Evolutionary conservation across 2,329 filamentous ascomycete genomes (phyloP).

Genomic region (Clarireedia paspali): DNA sequence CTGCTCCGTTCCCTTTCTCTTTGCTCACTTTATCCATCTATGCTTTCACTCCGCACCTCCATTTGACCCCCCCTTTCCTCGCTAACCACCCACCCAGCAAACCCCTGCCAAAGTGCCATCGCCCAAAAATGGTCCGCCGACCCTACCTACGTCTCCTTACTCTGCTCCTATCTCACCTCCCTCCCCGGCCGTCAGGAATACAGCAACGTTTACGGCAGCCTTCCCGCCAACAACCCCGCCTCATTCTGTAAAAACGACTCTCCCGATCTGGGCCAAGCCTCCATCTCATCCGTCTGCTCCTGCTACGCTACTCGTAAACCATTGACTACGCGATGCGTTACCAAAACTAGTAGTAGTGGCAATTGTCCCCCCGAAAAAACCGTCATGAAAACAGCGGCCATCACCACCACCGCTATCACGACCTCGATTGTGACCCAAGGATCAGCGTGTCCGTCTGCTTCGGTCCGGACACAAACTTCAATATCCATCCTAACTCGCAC

Average conservation of each 20-base stretch:
- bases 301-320: not conserved
- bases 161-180: no score
- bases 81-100: no score
- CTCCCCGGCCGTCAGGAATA: no score
- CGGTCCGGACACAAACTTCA: no score
- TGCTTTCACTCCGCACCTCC: no score
- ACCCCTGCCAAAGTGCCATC: no score
- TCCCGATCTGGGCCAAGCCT: not conserved
- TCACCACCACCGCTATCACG: not conserved
- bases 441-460: not conserved
- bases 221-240: not conserved
- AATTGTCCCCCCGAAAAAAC: not conserved
- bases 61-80: no score
- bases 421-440: not conserved
- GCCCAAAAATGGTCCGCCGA: no score
- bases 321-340: not conserved
- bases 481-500: no score
- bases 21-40: no score
- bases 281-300: slow-evolving; percentile 1
- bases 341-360: not conserved
- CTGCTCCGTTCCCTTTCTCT: no score
- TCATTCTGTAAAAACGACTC: not conserved
- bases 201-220: not conserved
- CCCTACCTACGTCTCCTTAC: no score
- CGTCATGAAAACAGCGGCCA: not conserved